These are phyloP conservation scores for Nakazawaea ishiwadae DNA, from an alignment of 805 yeast species.

Conservation along the genomic window DNA sequence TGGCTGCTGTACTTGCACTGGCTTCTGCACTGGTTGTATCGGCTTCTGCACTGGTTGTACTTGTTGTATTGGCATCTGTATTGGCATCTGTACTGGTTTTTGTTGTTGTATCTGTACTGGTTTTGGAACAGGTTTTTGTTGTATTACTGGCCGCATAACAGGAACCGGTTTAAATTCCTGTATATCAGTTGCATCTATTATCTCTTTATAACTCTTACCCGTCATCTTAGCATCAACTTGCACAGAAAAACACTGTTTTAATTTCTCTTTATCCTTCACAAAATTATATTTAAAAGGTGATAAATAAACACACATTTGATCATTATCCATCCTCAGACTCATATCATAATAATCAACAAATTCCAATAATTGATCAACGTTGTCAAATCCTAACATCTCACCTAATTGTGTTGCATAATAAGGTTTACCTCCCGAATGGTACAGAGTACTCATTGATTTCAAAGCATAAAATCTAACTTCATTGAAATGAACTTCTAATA, in stretches of 20 bases:
- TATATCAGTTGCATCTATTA: constrained; percentile 8
- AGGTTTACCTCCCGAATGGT: constrained; percentile 69
- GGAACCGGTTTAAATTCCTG: too few species aligned
- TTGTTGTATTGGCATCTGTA: background rate
- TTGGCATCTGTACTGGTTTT: background rate
- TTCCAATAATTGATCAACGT: constrained; percentile 41
- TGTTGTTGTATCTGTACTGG: background rate
- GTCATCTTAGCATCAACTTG: constrained; percentile 35
- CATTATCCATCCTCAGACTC: constrained; percentile 31
- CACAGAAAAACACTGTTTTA: constrained; percentile 41
- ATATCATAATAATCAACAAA: constrained; percentile 67
- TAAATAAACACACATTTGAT: constrained; percentile 34
- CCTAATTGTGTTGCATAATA: constrained; percentile 45
- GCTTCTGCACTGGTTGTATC: background rate
- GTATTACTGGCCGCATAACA: background rate
- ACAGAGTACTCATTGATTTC: constrained; percentile 57
- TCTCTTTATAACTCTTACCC: constrained; percentile 26
- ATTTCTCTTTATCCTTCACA: constrained; percentile 32
- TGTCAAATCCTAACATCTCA: constrained; percentile 62
- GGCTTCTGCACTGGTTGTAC: background rate
- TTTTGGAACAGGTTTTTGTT: constrained; percentile 2
- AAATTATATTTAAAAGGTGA: constrained; percentile 32
- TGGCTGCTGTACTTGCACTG: background rate
- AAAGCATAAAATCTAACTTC: constrained; percentile 74
- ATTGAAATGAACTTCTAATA: constrained; percentile 75